A percentile compares a stretch with the other conserved stretches of the same genome.
These are phyloP conservation scores for Isatis lusitanica DNA, from an alignment of 441 rosid species.

Conservation along the genomic window DNA sequence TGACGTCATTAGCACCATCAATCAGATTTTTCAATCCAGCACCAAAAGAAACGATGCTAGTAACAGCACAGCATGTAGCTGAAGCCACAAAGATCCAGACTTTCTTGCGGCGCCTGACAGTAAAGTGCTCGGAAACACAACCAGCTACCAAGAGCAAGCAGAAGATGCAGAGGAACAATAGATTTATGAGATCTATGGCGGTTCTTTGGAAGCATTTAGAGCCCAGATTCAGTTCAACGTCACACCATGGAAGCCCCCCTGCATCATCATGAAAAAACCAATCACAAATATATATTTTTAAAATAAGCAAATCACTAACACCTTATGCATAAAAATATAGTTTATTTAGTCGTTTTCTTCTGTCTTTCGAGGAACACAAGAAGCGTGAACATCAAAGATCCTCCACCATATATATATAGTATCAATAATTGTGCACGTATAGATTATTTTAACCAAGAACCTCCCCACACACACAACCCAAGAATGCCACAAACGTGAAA, in stretches of 20 bases:
- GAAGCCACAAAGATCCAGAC: constrained; percentile 43
- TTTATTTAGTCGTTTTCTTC: background rate
- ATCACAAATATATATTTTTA: background rate
- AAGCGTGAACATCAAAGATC: constrained; percentile 1
- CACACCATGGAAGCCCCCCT: constrained; percentile 62
- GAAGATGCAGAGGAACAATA: constrained; percentile 59
- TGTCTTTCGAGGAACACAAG: constrained; percentile 15
- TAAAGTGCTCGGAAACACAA: constrained; percentile 34
- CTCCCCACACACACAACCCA: constrained; percentile 2
- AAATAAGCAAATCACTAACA: background rate
- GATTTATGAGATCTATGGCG: constrained; percentile 50
- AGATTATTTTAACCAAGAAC: constrained; percentile 10
- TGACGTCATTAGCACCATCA: constrained; percentile 11
- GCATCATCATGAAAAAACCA: constrained; percentile 26
- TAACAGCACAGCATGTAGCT: constrained; percentile 49
- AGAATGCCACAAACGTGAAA: background rate
- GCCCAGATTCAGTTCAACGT: constrained; percentile 42
- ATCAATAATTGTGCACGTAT: constrained; percentile 1
- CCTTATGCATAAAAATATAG: background rate
- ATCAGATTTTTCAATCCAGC: constrained; percentile 45
- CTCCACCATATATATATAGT: background rate
- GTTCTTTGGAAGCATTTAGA: constrained; percentile 61
- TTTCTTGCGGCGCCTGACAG: constrained; percentile 30
- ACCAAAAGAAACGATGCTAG: constrained; percentile 44
- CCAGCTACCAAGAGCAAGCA: constrained; percentile 46